Percentiles rank a stretch among this genome's conserved stretches.
These are phyloP conservation scores for Ceratocystis harringtonii DNA, from an alignment of 2,329 filamentous ascomycete species.

Conservation along the genomic window DNA sequence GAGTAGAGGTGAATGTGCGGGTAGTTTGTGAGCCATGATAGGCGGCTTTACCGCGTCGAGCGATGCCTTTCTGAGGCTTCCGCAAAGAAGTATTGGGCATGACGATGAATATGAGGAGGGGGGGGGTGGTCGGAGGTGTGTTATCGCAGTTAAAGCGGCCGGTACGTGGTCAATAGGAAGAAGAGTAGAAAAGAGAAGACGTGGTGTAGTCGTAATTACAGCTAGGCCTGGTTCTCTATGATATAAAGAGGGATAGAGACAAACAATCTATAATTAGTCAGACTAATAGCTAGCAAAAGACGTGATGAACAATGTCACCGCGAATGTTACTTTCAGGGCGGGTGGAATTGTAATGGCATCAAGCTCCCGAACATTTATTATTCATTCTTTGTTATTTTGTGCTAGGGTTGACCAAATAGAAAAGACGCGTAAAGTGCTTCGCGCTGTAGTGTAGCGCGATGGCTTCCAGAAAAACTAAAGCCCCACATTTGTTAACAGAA, in stretches of 20 bases:
- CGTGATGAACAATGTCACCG: not conserved
- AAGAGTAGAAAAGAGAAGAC: slow-evolving; percentile 2
- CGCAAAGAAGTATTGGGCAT: slow-evolving; percentile 48
- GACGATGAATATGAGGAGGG: slow-evolving; percentile 16
- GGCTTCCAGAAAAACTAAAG: not conserved
- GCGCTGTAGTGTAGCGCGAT: not conserved
- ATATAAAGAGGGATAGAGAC: too few relatives aligned
- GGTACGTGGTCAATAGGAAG: not conserved
- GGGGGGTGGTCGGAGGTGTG: not conserved
- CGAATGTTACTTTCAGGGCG: not conserved
- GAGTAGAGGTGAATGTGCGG: slow-evolving; percentile 64
- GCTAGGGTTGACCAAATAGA: not conserved
- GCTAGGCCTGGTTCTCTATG: not conserved
- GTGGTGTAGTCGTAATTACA: not conserved
- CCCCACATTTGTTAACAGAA: not conserved
- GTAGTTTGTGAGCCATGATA: slow-evolving; percentile 54
- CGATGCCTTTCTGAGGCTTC: slow-evolving; percentile 50
- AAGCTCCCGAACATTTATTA: not conserved
- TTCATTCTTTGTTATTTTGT: not conserved
- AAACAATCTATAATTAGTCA: too few relatives aligned
- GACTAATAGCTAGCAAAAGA: too few relatives aligned
- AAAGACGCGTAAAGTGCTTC: slow-evolving; percentile 16
- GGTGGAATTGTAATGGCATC: not conserved
- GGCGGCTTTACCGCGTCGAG: slow-evolving; percentile 51
- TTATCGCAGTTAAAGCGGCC: not conserved